Base-by-base conservation (phyloP, 306 rosid species). In the Geum urbanum region DNA sequence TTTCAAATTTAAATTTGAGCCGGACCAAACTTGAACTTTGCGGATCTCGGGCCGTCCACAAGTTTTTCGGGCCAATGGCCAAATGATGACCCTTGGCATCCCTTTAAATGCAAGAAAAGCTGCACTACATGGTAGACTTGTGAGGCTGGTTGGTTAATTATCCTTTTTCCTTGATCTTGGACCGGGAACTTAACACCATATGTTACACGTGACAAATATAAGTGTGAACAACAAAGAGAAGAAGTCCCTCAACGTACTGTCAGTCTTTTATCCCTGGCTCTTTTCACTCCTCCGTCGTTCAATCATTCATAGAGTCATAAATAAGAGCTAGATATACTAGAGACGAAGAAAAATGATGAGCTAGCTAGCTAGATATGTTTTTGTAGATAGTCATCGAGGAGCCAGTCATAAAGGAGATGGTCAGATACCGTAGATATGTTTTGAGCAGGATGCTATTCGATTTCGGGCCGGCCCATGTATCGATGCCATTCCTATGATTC, bases 121-220 rank as follows among this genome's bases (percentile, higher is more conserved):
- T 44, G 46, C 51, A 27, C 4, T 13, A n/a, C 27, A 12, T n/a
- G 73, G 63, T 41, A 22, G 41, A 51, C 46, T 16, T 40, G 66
- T 67, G 64, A 46, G 2, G 6, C 8, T 32, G 3, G 69, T 24
- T 32, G 3, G 69, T 24, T 24, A 24, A 24, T 43, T 2, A 7
- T 69, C 12, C 20, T 47, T 65, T 39, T 22, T 3, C 14, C 24
- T 52, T 4, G 14, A 53, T 5, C 39, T 52, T 27, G 56, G 66
- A 51, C 8, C 16, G 39, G 2, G 59, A 11, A 39, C 3, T 13
- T 10, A 13, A 32, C 50, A 7, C 27, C 69, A 60, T 59, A 41
- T 10, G 27, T 43, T 27, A 40, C 77, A 66, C 49, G 82, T 50
- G 78, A 66, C 37, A 2, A 46, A 41, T 15, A 0, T 24, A 47